Percentiles rank a stretch among this genome's conserved stretches.
phyloP scores from a whole-genome alignment of 192 early-diverging fungal species.

The Coemansia sp. region DNA sequence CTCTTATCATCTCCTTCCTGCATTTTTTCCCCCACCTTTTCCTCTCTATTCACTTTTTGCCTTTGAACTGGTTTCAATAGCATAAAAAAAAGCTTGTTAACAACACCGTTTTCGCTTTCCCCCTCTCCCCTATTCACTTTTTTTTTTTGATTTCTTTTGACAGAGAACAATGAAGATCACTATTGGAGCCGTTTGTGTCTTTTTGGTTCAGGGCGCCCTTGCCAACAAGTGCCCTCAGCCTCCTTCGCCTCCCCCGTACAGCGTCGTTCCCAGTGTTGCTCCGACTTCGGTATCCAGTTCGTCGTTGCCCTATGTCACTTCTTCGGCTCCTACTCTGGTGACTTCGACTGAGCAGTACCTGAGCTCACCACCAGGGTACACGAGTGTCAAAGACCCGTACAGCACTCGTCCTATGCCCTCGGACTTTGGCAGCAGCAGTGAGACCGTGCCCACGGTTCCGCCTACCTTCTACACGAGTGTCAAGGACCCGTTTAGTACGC shows the following conservation, averaged over 20 bases:
- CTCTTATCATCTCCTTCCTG: neutral
- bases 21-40: neutral
- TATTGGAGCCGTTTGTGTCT: conserved; percentile 3
- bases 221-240: conserved; percentile 22
- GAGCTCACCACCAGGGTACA: neutral
- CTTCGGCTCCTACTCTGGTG: neutral
- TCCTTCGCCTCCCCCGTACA: neutral
- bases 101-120: neutral
- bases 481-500: conserved; percentile 15
- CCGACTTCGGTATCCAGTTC: conserved; percentile 10
- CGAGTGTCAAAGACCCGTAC: conserved; percentile 9
- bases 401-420: conserved; percentile 16
- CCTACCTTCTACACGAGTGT: conserved; percentile 10
- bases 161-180: conserved; percentile 29
- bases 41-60: neutral
- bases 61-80: conserved; percentile 6
- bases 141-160: neutral
- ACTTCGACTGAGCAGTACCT: conserved; percentile 4
- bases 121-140: neutral
- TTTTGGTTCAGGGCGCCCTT: conserved; percentile 21
- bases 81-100: neutral
- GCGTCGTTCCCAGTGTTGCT: neutral
- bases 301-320: neutral
- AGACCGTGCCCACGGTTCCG: neutral
- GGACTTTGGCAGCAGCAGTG: neutral